phyloP scores from a whole-genome alignment of 2,329 filamentous ascomycete genomes.

The Colletotrichum chlorophyti region DNA sequence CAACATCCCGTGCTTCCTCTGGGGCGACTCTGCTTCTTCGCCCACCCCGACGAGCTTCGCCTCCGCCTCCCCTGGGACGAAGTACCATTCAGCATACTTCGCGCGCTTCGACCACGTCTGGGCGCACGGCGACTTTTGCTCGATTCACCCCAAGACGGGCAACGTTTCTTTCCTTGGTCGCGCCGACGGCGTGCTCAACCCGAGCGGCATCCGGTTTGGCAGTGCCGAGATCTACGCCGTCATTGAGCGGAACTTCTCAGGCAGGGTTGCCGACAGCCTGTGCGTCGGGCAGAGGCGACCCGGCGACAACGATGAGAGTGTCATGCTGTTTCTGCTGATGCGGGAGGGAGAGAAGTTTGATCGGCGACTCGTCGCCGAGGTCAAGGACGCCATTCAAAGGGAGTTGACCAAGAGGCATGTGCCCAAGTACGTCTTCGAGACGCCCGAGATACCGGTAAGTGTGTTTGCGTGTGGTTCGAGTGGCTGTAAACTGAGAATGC shows the following conservation, averaged over 20 bases:
- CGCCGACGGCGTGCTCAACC: constrained; percentile 82
- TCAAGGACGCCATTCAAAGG: constrained; percentile 70
- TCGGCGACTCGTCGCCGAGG: constrained; percentile 56
- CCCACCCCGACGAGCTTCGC: constrained; percentile 34
- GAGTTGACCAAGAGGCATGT: constrained; percentile 78
- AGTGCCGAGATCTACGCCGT: constrained; percentile 82
- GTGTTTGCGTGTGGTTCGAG: background rate
- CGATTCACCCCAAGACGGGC: constrained; percentile 71
- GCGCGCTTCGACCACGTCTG: constrained; percentile 71
- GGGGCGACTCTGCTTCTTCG: constrained; percentile 52
- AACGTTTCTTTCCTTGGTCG: constrained; percentile 72
- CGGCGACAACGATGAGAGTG: constrained; percentile 58
- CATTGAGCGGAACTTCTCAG: constrained; percentile 69
- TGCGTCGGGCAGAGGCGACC: constrained; percentile 80
- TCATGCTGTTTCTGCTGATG: constrained; percentile 64
- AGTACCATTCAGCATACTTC: constrained; percentile 68
- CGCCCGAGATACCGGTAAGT: constrained; percentile 79
- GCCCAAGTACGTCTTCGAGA: constrained; percentile 80
- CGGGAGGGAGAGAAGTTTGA: constrained; percentile 63
- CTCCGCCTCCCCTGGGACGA: constrained; percentile 54
- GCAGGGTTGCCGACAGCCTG: constrained; percentile 72
- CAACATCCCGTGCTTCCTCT: constrained; percentile 75
- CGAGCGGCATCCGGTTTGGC: constrained; percentile 79
- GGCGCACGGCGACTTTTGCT: constrained; percentile 85
- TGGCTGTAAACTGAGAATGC: constrained; percentile 28